Base-by-base conservation (phyloP, 23 red algal genomes). In the Agarophyton chilense region DNA sequence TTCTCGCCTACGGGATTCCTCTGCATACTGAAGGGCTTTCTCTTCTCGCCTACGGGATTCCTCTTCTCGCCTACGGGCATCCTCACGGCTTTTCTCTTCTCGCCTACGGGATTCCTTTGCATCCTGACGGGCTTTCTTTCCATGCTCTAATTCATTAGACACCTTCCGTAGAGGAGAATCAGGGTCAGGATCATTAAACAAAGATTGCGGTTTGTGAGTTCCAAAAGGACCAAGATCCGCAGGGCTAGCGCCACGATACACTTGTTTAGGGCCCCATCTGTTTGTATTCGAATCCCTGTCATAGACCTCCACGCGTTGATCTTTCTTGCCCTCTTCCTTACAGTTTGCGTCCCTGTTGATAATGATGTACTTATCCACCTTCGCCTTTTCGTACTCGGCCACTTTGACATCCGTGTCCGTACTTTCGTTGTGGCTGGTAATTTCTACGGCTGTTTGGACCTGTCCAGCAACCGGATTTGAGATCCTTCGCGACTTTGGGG, bases 341-440 rank as follows among this genome's bases (percentile, higher is more conserved):
- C 62, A 67, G 62, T 67, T 67, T 6, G 18, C 22, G 35, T 67
- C 62, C 6, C 26, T 67, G 62, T 14, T 38, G 6, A 67, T 40
- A 6, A 40, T 38, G 18, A 67, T 38, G 5, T 14, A 40, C 62
- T 32, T 35, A 6, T 67, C 5, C 5, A 67, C 62, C 6, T 22
- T 4, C 5, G 62, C 62, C 22, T 18, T 67, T 4, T 67, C 31
- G 31, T 67, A 67, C 18, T 40, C 62, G 7, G 5, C 62, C 22
- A 39, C 32, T 38, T 67, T 67, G 31, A 67, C 28, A 2, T 36
- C 31, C 62, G 62, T 67, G 62, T 67, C 62, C 10, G 62, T 67
- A 14, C 5, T 36, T 67, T 67, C 62, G 62, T 67, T 67, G 11
- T 38, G 2, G 62, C 62, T 67, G 62, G 62, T 67, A 67, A 67